These are phyloP conservation scores for Diaporthe capsici DNA, from an alignment of 2,329 filamentous ascomycete genomes.

Conservation along the genomic window DNA sequence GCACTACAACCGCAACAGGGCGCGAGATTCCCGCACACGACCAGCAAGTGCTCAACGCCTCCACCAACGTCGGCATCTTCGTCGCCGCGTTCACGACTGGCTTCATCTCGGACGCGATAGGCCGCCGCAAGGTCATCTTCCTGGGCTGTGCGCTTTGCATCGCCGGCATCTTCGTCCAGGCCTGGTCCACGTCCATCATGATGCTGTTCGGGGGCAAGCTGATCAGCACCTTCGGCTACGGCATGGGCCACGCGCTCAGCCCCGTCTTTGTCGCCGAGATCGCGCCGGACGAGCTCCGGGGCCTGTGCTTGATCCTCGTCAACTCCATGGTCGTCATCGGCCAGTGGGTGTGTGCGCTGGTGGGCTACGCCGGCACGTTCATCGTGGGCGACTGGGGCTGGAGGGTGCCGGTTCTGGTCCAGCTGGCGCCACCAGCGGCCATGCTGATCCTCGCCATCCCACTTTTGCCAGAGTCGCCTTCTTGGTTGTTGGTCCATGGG, in stretches of 20 bases:
- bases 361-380: conserved; percentile 44
- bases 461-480: background rate
- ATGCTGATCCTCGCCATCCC: conserved; percentile 49
- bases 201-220: conserved; percentile 50
- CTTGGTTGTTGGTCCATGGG: background rate
- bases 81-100: conserved; percentile 49
- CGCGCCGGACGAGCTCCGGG: conserved; percentile 50
- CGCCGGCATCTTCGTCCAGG: conserved; percentile 47
- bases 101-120: conserved; percentile 47
- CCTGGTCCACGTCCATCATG: conserved; percentile 45
- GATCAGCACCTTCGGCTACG: conserved; percentile 49
- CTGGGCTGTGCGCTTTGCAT: conserved; percentile 45
- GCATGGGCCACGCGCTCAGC: conserved; percentile 50
- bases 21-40: conserved; percentile 46
- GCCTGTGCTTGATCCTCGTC: conserved; percentile 48
- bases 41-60: conserved; percentile 51
- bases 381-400: conserved; percentile 47
- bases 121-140: conserved; percentile 47
- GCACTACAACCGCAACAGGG: conserved; percentile 41
- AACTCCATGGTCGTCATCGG: conserved; percentile 53
- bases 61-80: conserved; percentile 50
- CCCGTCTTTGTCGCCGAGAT: conserved; percentile 52
- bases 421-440: conserved; percentile 48
- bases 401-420: conserved; percentile 50
- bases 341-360: conserved; percentile 48